phyloP scores from a whole-genome alignment of 805 yeast species.

The Candida schatavii region DNA sequence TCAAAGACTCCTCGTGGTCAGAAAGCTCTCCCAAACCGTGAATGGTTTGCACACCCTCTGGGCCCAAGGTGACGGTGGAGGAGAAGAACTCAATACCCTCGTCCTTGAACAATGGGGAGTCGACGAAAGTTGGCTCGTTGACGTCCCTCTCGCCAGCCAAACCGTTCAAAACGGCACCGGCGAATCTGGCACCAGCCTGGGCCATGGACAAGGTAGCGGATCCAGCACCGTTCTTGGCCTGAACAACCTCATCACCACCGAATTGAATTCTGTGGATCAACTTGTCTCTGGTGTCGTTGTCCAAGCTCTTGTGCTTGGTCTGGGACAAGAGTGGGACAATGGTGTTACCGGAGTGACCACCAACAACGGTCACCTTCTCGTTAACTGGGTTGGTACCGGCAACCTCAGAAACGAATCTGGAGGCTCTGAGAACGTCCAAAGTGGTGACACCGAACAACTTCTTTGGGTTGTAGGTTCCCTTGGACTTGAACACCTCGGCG shows the following conservation, averaged over 20 bases:
- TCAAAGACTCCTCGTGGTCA: conserved; percentile 79
- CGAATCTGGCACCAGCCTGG: conserved; percentile 80
- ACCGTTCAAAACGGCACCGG: conserved; percentile 63
- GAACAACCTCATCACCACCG: conserved; percentile 94
- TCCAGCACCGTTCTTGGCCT: conserved; percentile 93
- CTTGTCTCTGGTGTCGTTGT: conserved; percentile 36
- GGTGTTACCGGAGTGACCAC: conserved; percentile 97
- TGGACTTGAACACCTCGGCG: conserved; percentile 82
- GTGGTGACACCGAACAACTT: conserved; percentile 96
- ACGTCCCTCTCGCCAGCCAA: conserved; percentile 62
- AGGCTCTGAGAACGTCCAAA: conserved; percentile 84
- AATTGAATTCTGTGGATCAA: conserved; percentile 88
- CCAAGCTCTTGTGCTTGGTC: conserved; percentile 62
- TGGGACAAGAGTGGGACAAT: conserved; percentile 91
- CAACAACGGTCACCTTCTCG: conserved; percentile 84
- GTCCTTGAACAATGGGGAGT: conserved; percentile 73
- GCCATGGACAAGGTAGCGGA: conserved; percentile 94
- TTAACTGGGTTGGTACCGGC: conserved; percentile 71
- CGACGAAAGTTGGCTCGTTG: conserved; percentile 69
- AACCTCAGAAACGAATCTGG: conserved; percentile 72
- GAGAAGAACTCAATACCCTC: conserved; percentile 98
- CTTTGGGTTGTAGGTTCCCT: conserved; percentile 88
- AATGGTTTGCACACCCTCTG: conserved; percentile 79
- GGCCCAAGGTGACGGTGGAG: conserved; percentile 89
- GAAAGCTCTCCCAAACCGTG: conserved; percentile 75